A percentile compares a stretch with the other conserved stretches of the same genome.
Conservation (phyloP, 2,329 filamentous ascomycete genomes). For the Triangularia verruculosa region DNA sequence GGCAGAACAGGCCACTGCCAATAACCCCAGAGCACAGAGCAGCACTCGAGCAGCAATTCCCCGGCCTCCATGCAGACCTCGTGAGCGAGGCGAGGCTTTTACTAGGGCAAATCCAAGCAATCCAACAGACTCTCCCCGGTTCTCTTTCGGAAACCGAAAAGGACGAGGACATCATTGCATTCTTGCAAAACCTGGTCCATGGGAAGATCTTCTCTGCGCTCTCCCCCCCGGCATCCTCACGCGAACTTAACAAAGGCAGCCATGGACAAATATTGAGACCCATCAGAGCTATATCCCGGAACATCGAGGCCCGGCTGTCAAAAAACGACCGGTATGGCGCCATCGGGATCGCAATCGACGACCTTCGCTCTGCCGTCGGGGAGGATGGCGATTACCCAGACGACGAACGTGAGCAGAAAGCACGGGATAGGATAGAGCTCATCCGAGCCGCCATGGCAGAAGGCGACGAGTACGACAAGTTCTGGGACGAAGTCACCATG, state of each 20-base stretch:
- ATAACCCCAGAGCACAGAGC: neutral
- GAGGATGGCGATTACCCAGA: neutral
- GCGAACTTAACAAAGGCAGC: neutral
- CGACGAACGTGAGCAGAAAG: neutral
- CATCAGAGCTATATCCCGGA: neutral
- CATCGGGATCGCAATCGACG: neutral
- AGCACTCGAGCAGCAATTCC: neutral
- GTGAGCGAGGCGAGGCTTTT: neutral
- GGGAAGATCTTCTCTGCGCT: slow-evolving; percentile 2
- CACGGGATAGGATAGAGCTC: neutral
- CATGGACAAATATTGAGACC: neutral
- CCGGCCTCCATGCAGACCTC: neutral
- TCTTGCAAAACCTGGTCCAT: neutral
- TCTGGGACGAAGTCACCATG: slow-evolving; percentile 4
- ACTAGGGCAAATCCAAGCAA: neutral
- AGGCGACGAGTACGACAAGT: neutral
- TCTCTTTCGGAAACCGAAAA: neutral
- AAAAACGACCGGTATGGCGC: neutral
- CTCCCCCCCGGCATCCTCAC: neutral
- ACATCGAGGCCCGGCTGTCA: neutral
- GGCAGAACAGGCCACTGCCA: neutral
- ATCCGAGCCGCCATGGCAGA: slow-evolving; percentile 1
- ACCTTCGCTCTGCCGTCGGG: neutral
- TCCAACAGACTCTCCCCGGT: neutral
- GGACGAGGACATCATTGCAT: neutral